Percentiles rank a stretch among this genome's conserved stretches.
phyloP scores from a whole-genome alignment of 1,139 yeast species.

The Geotrichum citri-aurantii region DNA sequence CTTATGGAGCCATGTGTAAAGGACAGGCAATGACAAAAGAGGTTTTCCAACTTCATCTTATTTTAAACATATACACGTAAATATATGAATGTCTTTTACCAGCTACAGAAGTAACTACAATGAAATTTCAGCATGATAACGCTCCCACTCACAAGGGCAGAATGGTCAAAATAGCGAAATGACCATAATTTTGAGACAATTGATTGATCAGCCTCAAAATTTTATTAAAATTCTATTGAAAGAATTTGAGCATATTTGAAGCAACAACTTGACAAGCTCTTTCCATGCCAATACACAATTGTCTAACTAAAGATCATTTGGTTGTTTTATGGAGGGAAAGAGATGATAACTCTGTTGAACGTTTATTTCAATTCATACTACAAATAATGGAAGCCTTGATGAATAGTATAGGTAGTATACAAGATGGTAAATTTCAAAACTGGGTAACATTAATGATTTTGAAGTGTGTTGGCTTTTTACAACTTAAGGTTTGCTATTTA shows the following conservation, averaged over 20 bases:
- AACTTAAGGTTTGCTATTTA: too few species aligned
- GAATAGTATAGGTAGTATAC: too few species aligned
- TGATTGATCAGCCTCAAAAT: background rate
- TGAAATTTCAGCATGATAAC: background rate
- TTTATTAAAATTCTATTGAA: background rate
- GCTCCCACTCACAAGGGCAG: background rate
- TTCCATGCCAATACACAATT: background rate
- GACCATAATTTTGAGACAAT: background rate
- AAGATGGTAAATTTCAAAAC: too few species aligned
- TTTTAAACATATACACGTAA: background rate
- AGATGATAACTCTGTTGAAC: too few species aligned
- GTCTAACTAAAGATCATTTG: too few species aligned
- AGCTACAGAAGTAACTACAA: background rate
- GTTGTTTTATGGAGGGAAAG: too few species aligned
- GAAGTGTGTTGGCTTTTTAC: too few species aligned
- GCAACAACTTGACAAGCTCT: background rate
- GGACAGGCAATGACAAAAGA: background rate
- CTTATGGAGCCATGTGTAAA: background rate
- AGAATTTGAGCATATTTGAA: background rate
- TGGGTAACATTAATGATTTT: too few species aligned
- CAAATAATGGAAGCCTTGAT: too few species aligned
- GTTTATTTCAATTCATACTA: too few species aligned
- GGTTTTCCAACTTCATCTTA: background rate
- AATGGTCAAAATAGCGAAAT: background rate
- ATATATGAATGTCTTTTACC: background rate